Base-by-base conservation (phyloP, 1,284 basidiomycete genomes). In the Phellopilus nigrolimitatus region DNA sequence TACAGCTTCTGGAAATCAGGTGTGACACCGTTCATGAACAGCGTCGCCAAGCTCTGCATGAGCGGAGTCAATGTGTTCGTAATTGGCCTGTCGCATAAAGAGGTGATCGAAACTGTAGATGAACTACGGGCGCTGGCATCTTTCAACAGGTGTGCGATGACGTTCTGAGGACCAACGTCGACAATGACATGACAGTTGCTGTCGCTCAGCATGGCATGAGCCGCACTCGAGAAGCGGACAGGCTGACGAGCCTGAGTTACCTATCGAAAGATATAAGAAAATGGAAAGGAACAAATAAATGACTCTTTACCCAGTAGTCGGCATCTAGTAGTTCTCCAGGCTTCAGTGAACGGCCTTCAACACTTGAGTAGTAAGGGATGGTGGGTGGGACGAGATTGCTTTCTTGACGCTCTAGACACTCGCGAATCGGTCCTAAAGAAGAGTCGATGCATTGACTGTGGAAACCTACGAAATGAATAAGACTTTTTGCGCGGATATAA, bases 91-190 rank as follows among this genome's bases (percentile, higher is more conserved):
- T 62, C 61, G 6, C 62, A 58, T 9, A 53, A 7, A 28, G 64
- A 54, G 6, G 64, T 57, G n/a, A 68, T 50, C 3, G 62, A 56
- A 9, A 61, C 39, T 43, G 60, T 62, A 13, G 54, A 50, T 13
- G 59, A 36, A n/a, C 17, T 21, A 22, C 44, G 36, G 15, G 63
- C 59, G 41, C 59, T 57, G 5, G 59, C 59, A 8, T 58, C 57
- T 45, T 67, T 65, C 56, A 68, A 59, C 19, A 63, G 60, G 6
- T 65, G 60, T 61, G 62, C 66, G 22, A 67, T 59, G 1, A 64
- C 64, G 15, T 64, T 66, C 42, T 68, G 66, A 10, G 68, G 68
- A 1, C 68, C 68, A 43, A 69, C 57, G 49, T 69, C 68, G 6
- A 69, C 40, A 42, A 69, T 59, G 25, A 64, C 55, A 2, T 59